A percentile compares a stretch with the other conserved stretches of the same genome.
phyloP scores from a whole-genome alignment of 371 early-diverging fungal species.

The Mortierella sp. region DNA sequence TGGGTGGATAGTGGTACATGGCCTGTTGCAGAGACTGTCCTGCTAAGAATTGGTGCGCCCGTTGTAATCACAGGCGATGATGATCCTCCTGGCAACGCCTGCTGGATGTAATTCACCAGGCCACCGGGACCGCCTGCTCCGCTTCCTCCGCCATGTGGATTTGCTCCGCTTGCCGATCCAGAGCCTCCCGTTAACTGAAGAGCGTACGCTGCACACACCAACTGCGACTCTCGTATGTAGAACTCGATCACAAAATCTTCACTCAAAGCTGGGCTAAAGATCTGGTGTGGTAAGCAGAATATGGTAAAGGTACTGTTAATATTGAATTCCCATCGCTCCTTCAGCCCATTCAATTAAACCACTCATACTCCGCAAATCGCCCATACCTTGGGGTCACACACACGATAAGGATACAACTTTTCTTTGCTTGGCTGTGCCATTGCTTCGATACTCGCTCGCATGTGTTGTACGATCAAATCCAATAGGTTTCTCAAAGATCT shows the following conservation, averaged over 20 bases:
- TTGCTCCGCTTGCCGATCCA: conserved; percentile 7
- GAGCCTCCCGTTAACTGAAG: conserved; percentile 22
- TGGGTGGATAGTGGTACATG: too few species aligned
- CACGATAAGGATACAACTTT: conserved; percentile 46
- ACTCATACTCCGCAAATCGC: background rate
- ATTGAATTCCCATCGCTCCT: too few species aligned
- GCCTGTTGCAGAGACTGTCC: too few species aligned
- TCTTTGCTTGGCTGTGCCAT: conserved; percentile 49
- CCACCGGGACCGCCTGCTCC: conserved; percentile 9
- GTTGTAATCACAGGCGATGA: conserved; percentile 5
- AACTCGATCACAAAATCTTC: conserved; percentile 53
- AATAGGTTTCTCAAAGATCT: conserved; percentile 28
- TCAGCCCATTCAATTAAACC: too few species aligned
- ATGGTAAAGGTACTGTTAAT: background rate
- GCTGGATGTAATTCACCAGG: conserved; percentile 25
- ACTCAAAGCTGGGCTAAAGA: conserved; percentile 45
- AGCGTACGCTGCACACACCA: conserved; percentile 52
- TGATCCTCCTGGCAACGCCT: conserved; percentile 21
- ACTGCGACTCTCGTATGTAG: conserved; percentile 38
- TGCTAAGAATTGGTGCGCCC: background rate
- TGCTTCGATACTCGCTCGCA: conserved; percentile 39
- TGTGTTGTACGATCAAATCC: conserved; percentile 31
- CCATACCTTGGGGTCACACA: conserved; percentile 49
- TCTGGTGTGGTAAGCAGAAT: conserved; percentile 9
- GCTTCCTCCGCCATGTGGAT: too few species aligned